phyloP scores from a whole-genome alignment of 495 filamentous ascomycete species.

The Penicillium verhagenii region DNA sequence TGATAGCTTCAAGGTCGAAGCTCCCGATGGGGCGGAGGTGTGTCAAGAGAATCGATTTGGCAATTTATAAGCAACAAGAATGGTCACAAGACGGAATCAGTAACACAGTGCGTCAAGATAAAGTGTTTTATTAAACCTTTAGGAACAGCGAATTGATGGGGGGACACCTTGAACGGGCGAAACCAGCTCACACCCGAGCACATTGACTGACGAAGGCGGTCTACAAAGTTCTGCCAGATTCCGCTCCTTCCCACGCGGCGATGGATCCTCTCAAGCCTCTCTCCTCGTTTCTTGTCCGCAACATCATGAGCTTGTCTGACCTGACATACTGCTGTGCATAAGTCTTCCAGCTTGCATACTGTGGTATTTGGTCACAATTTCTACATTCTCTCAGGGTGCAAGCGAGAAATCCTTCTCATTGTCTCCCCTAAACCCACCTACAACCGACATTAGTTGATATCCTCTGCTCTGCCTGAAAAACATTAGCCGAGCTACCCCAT shows the following conservation, averaged over 20 bases:
- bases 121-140: neutral
- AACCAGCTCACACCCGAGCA: slow-evolving; percentile 6
- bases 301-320: slow-evolving; percentile 19
- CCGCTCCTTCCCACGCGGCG: slow-evolving; percentile 24
- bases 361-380: slow-evolving; percentile 11
- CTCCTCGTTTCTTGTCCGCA: slow-evolving; percentile 12
- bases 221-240: slow-evolving; percentile 13
- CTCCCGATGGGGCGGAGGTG: slow-evolving; percentile 20
- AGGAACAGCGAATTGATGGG: neutral
- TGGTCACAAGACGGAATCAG: neutral
- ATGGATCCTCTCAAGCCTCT: slow-evolving; percentile 25
- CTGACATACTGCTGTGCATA: slow-evolving; percentile 12
- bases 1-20: slow-evolving; percentile 41
- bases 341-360: slow-evolving; percentile 1
- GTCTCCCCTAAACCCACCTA: slow-evolving; percentile 17
- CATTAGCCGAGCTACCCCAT: neutral
- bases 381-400: neutral
- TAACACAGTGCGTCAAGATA: neutral
- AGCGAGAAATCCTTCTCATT: slow-evolving; percentile 2
- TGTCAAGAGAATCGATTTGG: neutral
- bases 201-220: slow-evolving; percentile 35
- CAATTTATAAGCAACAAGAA: neutral
- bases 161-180: neutral
- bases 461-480: neutral
- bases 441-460: slow-evolving; percentile 12